Evolutionary conservation across 257 asterid genomes (phyloP).

Genomic region (Solanum medicagineum): DNA sequence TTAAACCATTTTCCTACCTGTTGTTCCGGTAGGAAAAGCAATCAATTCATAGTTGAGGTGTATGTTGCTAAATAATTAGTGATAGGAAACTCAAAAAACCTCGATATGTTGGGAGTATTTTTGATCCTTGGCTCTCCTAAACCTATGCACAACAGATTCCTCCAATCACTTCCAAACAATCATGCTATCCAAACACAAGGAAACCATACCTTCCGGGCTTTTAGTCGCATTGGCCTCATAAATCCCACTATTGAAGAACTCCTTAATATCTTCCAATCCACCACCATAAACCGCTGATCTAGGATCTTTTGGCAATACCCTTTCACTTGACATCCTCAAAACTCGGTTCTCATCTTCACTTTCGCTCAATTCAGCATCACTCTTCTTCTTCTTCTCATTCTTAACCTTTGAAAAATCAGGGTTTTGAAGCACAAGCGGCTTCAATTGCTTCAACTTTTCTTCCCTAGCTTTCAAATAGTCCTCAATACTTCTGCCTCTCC

Average conservation of each 20-base stretch:
- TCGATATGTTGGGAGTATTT: background rate
- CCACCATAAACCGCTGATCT: slow-evolving; percentile 77
- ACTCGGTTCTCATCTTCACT: slow-evolving; percentile 11
- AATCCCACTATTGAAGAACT: slow-evolving; percentile 44
- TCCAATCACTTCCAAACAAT: background rate
- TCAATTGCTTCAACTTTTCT: slow-evolving; percentile 55
- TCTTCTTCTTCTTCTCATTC: background rate
- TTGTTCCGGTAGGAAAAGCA: too few species aligned
- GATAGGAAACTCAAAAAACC: background rate
- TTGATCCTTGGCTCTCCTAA: background rate
- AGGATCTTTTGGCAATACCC: slow-evolving; percentile 84
- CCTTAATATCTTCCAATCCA: slow-evolving; percentile 73
- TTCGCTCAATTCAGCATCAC: background rate
- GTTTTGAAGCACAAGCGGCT: slow-evolving; percentile 60
- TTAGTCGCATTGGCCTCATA: slow-evolving; percentile 36
- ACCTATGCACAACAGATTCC: background rate
- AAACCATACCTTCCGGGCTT: slow-evolving; percentile 40
- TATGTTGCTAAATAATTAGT: too few species aligned
- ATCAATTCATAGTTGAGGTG: too few species aligned
- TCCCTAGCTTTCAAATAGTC: slow-evolving; percentile 31
- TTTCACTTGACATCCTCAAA: slow-evolving; percentile 10
- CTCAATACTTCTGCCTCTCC: slow-evolving; percentile 1
- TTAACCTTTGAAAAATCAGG: slow-evolving; percentile 20
- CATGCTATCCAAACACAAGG: background rate
- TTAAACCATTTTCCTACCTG: too few species aligned